Conservation (phyloP, 805 yeast species). For the Lipomyces lipofer region DNA sequence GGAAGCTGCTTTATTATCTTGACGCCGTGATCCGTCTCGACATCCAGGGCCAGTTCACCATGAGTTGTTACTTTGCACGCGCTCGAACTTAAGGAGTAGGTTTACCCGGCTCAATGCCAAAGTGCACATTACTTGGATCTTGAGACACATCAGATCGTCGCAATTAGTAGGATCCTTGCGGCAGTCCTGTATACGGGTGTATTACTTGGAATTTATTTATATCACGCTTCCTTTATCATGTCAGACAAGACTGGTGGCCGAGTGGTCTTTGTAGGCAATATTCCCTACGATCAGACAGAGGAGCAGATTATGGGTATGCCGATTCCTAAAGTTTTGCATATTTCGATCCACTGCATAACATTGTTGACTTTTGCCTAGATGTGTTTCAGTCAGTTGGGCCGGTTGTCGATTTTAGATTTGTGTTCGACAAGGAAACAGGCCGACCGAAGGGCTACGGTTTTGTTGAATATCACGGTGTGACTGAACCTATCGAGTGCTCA, state of each 20-base stretch:
- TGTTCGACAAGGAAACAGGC: conserved; percentile 87
- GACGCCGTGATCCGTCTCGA: too few relatives aligned
- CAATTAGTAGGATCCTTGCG: too few relatives aligned
- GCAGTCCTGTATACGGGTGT: too few relatives aligned
- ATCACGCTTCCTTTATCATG: too few relatives aligned
- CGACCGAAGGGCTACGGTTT: conserved; percentile 89
- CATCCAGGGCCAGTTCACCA: too few relatives aligned
- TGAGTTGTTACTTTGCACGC: too few relatives aligned
- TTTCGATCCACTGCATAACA: neutral
- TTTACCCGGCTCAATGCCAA: too few relatives aligned
- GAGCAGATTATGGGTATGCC: conserved; percentile 65
- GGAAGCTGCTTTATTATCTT: too few relatives aligned
- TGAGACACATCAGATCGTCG: too few relatives aligned
- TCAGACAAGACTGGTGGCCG: conserved; percentile 18
- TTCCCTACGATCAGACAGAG: conserved; percentile 92
- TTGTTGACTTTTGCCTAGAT: conserved; percentile 43
- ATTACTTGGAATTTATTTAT: too few relatives aligned
- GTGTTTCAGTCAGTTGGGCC: conserved; percentile 89
- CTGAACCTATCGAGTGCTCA: neutral
- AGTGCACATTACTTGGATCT: too few relatives aligned
- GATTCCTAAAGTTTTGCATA: neutral
- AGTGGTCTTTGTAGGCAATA: conserved; percentile 60
- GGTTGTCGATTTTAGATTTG: conserved; percentile 67
- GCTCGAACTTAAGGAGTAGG: too few relatives aligned
- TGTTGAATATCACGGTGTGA: conserved; percentile 64